Evolutionary conservation across 306 rosid genomes (phyloP).

Genomic region (Cotoneaster glaucophyllus): DNA sequence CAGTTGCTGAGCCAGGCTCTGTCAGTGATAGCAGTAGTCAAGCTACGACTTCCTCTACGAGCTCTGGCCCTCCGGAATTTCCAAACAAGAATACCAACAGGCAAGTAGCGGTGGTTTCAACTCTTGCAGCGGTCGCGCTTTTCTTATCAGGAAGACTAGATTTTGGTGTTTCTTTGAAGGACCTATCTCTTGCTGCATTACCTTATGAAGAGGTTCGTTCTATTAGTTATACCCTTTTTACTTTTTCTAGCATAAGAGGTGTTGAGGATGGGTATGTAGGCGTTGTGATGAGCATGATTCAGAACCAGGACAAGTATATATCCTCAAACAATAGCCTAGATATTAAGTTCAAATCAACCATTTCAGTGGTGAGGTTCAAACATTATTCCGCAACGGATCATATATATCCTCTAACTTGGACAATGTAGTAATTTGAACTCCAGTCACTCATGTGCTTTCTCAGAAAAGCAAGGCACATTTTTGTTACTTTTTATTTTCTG

Average conservation of each 20-base stretch:
- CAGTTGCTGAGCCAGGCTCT: constrained; percentile 30
- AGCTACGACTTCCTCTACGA: constrained; percentile 28
- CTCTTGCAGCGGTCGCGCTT: constrained; percentile 68
- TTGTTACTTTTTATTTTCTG: not conserved
- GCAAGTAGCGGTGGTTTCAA: constrained; percentile 56
- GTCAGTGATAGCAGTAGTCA: constrained; percentile 24
- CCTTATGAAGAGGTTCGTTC: constrained; percentile 74
- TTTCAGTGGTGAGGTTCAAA: not conserved
- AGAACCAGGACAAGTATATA: not conserved
- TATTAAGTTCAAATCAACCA: not conserved
- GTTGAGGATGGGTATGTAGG: not conserved
- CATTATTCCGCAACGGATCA: not conserved
- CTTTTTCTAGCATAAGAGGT: not conserved
- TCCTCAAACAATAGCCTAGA: not conserved
- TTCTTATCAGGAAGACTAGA: constrained; percentile 66
- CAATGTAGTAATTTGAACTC: not conserved
- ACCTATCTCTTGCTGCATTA: constrained; percentile 70
- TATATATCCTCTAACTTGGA: not conserved
- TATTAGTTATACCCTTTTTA: not conserved
- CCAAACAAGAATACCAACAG: constrained; percentile 59
- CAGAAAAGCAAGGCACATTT: not conserved
- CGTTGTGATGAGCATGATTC: not conserved
- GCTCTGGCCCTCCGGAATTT: constrained; percentile 37
- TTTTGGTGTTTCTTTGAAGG: constrained; percentile 90
- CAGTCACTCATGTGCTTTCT: not conserved